phyloP scores from a whole-genome alignment of 257 asterid genomes.

The Ligustrum vulgare region DNA sequence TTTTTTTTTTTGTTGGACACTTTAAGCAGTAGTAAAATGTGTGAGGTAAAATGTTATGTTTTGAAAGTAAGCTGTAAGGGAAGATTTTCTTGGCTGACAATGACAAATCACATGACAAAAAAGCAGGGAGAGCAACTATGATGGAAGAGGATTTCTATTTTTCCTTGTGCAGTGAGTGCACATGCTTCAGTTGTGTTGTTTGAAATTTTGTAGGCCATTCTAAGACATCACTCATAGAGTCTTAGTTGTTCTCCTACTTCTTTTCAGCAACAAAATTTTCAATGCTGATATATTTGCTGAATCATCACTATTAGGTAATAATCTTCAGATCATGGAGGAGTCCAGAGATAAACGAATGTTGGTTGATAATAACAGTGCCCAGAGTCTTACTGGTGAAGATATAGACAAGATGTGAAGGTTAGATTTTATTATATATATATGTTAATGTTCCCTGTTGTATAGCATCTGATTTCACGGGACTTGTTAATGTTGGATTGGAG shows the following conservation, averaged over 20 bases:
- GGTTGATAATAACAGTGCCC: constrained; percentile 91
- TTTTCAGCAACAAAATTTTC: not conserved
- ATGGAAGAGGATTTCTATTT: not conserved
- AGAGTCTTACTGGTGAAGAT: constrained; percentile 79
- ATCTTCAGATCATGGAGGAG: constrained; percentile 38
- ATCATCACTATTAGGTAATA: constrained; percentile 46
- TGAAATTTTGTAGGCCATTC: not conserved
- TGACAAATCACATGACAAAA: not conserved
- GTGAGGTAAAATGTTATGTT: not conserved
- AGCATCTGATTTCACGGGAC: not conserved
- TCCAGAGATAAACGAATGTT: constrained; percentile 78
- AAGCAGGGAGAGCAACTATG: not conserved
- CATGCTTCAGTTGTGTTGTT: not conserved
- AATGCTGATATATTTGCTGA: constrained; percentile 22
- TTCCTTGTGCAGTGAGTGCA: not conserved
- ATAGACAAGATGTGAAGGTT: constrained; percentile 81
- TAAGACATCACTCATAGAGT: not conserved
- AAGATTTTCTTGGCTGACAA: not conserved
- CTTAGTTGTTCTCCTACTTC: constrained; percentile 11
- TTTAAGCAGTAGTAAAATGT: not conserved
- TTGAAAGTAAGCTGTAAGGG: not conserved
- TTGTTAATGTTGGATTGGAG: constrained; percentile 6
- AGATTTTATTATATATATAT: constrained; percentile 3
- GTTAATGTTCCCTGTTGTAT: constrained; percentile 4
- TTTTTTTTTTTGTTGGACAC: not conserved